Base-by-base conservation (phyloP, 2,329 filamentous ascomycete species). In the Dendryphion nanum region DNA sequence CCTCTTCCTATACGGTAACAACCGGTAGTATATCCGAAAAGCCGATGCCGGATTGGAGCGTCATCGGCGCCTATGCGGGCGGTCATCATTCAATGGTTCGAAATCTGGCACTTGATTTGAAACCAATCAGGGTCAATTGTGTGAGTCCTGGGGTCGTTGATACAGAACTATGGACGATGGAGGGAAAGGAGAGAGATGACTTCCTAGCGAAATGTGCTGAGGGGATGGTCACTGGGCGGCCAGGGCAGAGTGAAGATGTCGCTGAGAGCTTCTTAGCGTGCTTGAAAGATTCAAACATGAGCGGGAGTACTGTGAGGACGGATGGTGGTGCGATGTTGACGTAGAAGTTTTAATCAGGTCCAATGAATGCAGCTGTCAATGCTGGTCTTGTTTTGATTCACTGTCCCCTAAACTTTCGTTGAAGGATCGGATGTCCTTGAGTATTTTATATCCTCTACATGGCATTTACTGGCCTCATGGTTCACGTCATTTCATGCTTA, bases 71-170 rank as follows among this genome's bases (percentile, higher is more conserved):
- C 2, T 76, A 72, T 36, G 72, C 70, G 0, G 71, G 75, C 0
- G 80, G 73, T 0, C 45, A 78, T 5, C 68, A 79, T 34, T 71
- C 74, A 3, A 69, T 84, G 55, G 68, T 71, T 2, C 68, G 76
- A 2, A 73, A 70, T 3, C 62, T 86, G 21, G 82, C 82, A 2
- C 51, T 85, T 20, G 82, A 86, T 50, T 53, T 87, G 38, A 74
- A 72, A 45, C 83, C 83, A 0, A 61, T 85, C 6, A 66, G 83
- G 2, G 81, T 85, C 18, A 86, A 86, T 53, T 54, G 75, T 1
- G 77, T 86, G 1, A 68, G 63, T 37, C 79, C 81, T 0, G 83
- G 82, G 0, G 65, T 69, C 0, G 69, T 73, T 19, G 59, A 70
- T 26, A 74, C 71, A 12, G 64, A 66, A 45, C 41, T 73, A 5